These are phyloP conservation scores for Mycena olivaceomarginata DNA, from an alignment of 768 basidiomycete species.

Conservation along the genomic window DNA sequence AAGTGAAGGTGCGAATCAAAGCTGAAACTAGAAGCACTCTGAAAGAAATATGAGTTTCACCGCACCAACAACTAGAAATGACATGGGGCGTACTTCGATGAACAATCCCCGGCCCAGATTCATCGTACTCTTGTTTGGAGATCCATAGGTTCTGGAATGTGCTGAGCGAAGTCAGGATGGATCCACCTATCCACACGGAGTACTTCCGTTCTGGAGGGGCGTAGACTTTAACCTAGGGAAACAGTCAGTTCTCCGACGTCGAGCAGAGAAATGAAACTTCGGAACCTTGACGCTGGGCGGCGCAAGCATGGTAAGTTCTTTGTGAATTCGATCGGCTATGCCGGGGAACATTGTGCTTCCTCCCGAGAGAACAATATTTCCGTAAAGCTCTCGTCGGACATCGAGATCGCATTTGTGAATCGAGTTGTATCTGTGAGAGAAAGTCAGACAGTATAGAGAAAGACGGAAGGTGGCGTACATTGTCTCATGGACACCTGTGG, in stretches of 20 bases:
- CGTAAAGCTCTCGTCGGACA: conserved; percentile 1
- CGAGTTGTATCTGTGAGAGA: conserved; percentile 3
- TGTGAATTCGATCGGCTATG: conserved; percentile 78
- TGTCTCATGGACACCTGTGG: conserved; percentile 45
- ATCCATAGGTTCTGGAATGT: conserved; percentile 22
- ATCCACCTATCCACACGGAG: conserved; percentile 56
- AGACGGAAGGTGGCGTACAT: background rate
- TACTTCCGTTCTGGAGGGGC: conserved; percentile 82
- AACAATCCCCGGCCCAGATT: conserved; percentile 22
- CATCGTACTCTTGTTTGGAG: conserved; percentile 30
- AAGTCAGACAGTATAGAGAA: background rate
- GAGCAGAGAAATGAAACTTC: background rate
- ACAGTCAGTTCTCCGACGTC: background rate
- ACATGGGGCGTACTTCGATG: conserved; percentile 12
- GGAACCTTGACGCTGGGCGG: conserved; percentile 77
- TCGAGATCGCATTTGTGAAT: conserved; percentile 21
- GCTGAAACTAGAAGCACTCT: too few species aligned
- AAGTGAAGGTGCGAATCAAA: too few species aligned
- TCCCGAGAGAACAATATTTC: conserved; percentile 17
- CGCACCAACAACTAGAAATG: too few species aligned
- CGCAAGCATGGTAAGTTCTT: conserved; percentile 78
- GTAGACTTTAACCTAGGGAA: conserved; percentile 59
- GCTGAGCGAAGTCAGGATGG: conserved; percentile 14
- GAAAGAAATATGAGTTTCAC: too few species aligned
- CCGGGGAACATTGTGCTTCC: conserved; percentile 34